Conservation (phyloP, 2,329 filamentous ascomycete species). For the Phoma sp. region DNA sequence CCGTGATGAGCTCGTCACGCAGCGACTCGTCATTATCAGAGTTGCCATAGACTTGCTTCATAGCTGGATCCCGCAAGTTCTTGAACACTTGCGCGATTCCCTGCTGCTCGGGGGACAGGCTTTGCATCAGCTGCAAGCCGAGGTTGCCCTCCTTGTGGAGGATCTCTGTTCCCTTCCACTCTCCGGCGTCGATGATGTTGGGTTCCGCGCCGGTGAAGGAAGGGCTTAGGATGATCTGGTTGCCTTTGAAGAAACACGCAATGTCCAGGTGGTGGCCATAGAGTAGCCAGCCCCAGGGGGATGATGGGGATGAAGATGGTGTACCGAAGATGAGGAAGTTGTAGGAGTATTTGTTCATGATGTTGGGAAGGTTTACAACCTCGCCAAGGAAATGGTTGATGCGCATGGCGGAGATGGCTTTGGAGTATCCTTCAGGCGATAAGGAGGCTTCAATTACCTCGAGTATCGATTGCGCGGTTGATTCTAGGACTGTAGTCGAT, state of each 20-base stretch:
- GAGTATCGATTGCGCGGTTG: constrained; percentile 55
- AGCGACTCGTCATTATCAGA: constrained; percentile 33
- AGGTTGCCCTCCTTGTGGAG: constrained; percentile 68
- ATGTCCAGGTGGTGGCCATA: constrained; percentile 83
- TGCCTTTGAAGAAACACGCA: constrained; percentile 69
- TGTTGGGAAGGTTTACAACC: constrained; percentile 63
- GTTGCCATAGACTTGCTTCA: constrained; percentile 57
- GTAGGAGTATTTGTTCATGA: constrained; percentile 79
- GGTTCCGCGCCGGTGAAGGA: constrained; percentile 84
- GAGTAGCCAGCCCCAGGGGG: constrained; percentile 74
- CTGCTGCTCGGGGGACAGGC: constrained; percentile 57
- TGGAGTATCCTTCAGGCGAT: constrained; percentile 73
- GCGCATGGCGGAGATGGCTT: constrained; percentile 72
- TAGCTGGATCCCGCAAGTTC: constrained; percentile 66
- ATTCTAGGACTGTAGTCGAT: constrained; percentile 32
- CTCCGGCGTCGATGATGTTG: constrained; percentile 72
- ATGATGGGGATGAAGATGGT: constrained; percentile 57
- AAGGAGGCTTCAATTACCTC: constrained; percentile 63
- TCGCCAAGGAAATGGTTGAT: constrained; percentile 78
- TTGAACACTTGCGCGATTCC: constrained; percentile 62
- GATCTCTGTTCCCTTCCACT: constrained; percentile 68
- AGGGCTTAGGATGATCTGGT: constrained; percentile 72
- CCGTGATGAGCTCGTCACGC: constrained; percentile 52
- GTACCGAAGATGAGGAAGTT: constrained; percentile 75
- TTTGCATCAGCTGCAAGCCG: constrained; percentile 74